Evolutionary conservation across 2,329 filamentous ascomycete species (phyloP), one percentile per base, ranked within the genome.

Genomic region (Endoconidiophora polonica): DNA sequence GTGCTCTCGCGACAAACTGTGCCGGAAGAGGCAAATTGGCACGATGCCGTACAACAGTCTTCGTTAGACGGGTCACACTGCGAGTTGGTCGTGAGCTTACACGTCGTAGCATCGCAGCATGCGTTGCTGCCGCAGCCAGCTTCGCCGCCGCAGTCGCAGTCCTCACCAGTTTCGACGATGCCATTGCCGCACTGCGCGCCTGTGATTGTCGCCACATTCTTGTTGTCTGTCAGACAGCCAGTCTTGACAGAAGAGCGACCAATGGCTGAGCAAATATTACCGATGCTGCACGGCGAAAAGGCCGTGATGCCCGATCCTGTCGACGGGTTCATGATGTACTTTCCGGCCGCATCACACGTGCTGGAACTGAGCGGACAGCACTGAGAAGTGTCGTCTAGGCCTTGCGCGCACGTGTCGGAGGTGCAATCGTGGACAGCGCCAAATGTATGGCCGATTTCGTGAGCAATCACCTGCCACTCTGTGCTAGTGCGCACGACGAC

Each of bases 241-340:
- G 78, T 79, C 55, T 84, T 82, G 62, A 94, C 81, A 54, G 79
- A 83, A 59, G 83, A 82, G 55, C 81, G 77, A 48, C 76, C 78
- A 55, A 98, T 72, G 26, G 86, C 87, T 4, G 83, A 84, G 68
- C 91, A 98, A 54, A 98, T 86, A 60, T 96, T 96, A 55, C 91
- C 91, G 56, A 98, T 74, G 22, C 80, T 83, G 68, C 91, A 98
- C 2, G 81, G 74, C 1, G 87, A 95, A 66, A 98, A 98, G 40
- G 73, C 68, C 1, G 73, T 81, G 61, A 95, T 86, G 51, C 77
- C 75, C 6, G 70, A 62, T 10, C 73, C 75, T 1, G 90, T 91
- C 9, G 84, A 91, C 0, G 91, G 91, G 62, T 96, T 96, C 91
- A 98, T 98, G 64, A 98, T 87, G 66, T 79, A 98, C 53, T 73